Evolutionary conservation across 345 rosid genomes (phyloP), one percentile per base, ranked within the genome.

Genomic region (Camelina neglecta): DNA sequence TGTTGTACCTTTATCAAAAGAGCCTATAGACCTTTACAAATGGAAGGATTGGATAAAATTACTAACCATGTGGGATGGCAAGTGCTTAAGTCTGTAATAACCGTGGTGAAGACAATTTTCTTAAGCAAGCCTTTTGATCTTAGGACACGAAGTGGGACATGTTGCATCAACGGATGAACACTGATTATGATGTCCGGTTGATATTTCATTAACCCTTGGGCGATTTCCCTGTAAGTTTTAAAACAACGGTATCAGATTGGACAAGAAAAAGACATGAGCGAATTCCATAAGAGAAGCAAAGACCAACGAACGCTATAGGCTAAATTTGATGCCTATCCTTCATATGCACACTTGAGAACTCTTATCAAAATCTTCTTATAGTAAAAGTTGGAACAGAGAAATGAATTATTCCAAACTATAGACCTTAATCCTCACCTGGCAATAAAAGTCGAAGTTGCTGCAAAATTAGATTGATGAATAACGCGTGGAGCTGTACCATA

Each of bases 81-180:
- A 67, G 99, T 93, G 83, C 97, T 88, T 75, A 96, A 84, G 80
- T 96, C 99, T 24, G 99, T 96, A 69, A 96, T 73, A 60, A 93
- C 98, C 0, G 99, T 96, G 18, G 99, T 91, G 78, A 96, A 96
- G 57, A 89, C 96, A 18, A 93, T 93, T 83, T 96, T 96, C 61
- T 91, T 53, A 71, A 96, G 69, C 75, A 93, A 90, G 48, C 99
- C 99, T 76, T 86, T 96, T 20, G 94, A 83, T 84, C 88, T 88
- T 83, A 96, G 76, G 72, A 96, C 84, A 69, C 98, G 96, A 80
- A 96, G 96, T 35, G 99, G 99, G 75, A 96, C 99, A 33, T 96
- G 99, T 73, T 96, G 99, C 98, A 96, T 91, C 68, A 96, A 83
- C 3, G 98, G 98, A 82, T 96, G 99, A 21, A 96, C 99, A 71